Percentiles rank a stretch among this genome's conserved stretches.
Evolutionary conservation across 352 stramenopile species (phyloP).

Genomic region (Phytopythium boreale): DNA sequence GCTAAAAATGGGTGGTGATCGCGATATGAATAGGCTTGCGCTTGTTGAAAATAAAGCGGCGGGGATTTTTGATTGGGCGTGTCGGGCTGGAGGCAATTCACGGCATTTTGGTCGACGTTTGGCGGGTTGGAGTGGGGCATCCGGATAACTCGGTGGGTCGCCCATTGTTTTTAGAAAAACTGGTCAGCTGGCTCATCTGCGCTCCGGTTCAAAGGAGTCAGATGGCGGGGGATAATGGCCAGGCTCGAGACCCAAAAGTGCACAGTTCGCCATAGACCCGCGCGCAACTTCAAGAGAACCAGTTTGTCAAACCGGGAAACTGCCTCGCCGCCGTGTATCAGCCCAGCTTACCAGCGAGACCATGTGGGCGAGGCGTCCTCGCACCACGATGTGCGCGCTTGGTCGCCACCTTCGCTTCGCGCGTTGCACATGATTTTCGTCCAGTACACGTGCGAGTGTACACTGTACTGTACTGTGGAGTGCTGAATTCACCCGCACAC

Average conservation of each 20-base stretch:
- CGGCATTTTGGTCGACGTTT: background rate
- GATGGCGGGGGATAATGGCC: background rate
- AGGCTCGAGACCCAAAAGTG: background rate
- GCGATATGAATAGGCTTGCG: background rate
- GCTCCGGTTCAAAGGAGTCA: background rate
- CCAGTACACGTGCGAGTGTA: background rate
- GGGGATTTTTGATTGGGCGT: background rate
- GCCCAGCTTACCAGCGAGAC: background rate
- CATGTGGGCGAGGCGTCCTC: background rate
- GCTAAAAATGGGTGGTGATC: background rate
- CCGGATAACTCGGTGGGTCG: background rate
- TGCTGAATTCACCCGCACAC: background rate
- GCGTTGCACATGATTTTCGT: constrained; percentile 1
- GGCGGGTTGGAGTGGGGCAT: background rate
- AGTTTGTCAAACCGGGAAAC: background rate
- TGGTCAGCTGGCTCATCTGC: constrained; percentile 1
- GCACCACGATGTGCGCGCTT: background rate
- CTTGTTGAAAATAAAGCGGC: background rate
- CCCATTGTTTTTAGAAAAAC: background rate
- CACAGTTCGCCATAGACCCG: background rate
- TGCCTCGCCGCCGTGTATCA: background rate
- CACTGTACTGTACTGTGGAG: background rate
- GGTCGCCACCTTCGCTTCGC: background rate
- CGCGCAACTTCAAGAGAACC: background rate
- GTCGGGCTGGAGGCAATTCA: too few relatives aligned